Conservation (phyloP, 306 rosid species). For the Vachellia pachyceras region DNA sequence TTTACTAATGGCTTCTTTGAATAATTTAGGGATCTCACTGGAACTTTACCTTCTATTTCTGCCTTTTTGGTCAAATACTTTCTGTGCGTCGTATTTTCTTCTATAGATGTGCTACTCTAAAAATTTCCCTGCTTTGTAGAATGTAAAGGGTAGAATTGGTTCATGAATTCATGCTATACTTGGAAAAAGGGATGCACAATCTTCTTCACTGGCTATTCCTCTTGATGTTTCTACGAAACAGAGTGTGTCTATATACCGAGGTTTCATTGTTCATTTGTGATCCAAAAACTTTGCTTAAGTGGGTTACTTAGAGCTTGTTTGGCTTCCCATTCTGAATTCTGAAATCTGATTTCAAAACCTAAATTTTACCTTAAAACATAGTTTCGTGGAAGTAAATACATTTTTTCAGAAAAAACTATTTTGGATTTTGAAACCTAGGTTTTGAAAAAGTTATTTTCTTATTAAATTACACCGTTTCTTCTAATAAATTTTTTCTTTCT, state of each 20-base stretch:
- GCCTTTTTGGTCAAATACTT: not conserved
- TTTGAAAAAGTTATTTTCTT: too few relatives aligned
- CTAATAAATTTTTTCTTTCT: too few relatives aligned
- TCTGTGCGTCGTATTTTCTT: not conserved
- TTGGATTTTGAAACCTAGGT: too few relatives aligned
- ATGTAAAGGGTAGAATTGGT: constrained; percentile 25
- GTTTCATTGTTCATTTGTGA: not conserved
- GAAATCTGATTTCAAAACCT: not conserved
- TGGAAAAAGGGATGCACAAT: constrained; percentile 1
- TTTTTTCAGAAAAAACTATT: too few relatives aligned
- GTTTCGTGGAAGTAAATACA: too few relatives aligned
- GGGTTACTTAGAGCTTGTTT: not conserved
- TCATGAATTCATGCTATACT: not conserved
- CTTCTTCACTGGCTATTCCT: not conserved
- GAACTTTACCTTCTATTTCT: not conserved
- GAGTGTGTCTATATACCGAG: not conserved
- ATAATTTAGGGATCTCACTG: constrained; percentile 10
- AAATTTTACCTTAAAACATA: too few relatives aligned
- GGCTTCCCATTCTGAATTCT: not conserved
- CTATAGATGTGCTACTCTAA: not conserved
- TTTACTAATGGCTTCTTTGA: not conserved
- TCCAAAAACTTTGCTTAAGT: not conserved
- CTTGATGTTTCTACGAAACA: constrained; percentile 25
- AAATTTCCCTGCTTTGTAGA: not conserved
- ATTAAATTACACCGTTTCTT: too few relatives aligned